Conservation (phyloP, 2,329 filamentous ascomycete species). For the Colletotrichum lupini region DNA sequence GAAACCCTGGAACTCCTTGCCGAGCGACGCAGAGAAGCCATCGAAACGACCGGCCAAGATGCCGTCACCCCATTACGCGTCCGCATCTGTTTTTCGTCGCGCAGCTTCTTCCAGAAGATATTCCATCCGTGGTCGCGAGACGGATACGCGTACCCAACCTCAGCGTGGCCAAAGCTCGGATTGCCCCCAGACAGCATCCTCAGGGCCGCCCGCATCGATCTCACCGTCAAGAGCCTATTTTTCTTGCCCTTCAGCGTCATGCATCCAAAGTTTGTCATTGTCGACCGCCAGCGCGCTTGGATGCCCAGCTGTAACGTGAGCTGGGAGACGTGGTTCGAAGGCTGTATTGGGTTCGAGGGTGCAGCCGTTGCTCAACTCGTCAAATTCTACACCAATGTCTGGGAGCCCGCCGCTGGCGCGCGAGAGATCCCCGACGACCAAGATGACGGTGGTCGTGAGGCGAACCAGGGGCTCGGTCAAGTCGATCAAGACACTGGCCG, state of each 20-base stretch:
- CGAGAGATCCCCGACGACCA: slow-evolving; percentile 2
- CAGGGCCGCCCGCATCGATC: slow-evolving; percentile 69
- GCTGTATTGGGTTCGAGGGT: slow-evolving; percentile 75
- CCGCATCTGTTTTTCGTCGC: slow-evolving; percentile 81
- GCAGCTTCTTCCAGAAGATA: slow-evolving; percentile 78
- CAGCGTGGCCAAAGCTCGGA: slow-evolving; percentile 72
- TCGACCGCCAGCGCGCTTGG: slow-evolving; percentile 75
- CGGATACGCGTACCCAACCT: slow-evolving; percentile 71
- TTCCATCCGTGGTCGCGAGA: slow-evolving; percentile 73
- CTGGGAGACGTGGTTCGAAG: slow-evolving; percentile 90
- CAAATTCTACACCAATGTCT: slow-evolving; percentile 76
- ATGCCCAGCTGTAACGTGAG: slow-evolving; percentile 86
- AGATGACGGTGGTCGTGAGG: not conserved
- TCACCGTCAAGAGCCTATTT: slow-evolving; percentile 82
- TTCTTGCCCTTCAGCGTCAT: slow-evolving; percentile 86
- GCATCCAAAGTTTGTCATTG: slow-evolving; percentile 84
- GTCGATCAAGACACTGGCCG: not conserved
- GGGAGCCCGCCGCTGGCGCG: slow-evolving; percentile 53
- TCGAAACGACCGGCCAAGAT: slow-evolving; percentile 41
- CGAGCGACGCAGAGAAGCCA: slow-evolving; percentile 50
- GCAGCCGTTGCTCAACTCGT: slow-evolving; percentile 70
- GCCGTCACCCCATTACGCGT: slow-evolving; percentile 60
- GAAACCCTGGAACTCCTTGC: slow-evolving; percentile 71
- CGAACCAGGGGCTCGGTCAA: not conserved
- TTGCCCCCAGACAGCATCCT: slow-evolving; percentile 66